A percentile compares a stretch with the other conserved stretches of the same genome.
phyloP scores from a whole-genome alignment of 2,329 filamentous ascomycete species.

The Ascomycota sp. region DNA sequence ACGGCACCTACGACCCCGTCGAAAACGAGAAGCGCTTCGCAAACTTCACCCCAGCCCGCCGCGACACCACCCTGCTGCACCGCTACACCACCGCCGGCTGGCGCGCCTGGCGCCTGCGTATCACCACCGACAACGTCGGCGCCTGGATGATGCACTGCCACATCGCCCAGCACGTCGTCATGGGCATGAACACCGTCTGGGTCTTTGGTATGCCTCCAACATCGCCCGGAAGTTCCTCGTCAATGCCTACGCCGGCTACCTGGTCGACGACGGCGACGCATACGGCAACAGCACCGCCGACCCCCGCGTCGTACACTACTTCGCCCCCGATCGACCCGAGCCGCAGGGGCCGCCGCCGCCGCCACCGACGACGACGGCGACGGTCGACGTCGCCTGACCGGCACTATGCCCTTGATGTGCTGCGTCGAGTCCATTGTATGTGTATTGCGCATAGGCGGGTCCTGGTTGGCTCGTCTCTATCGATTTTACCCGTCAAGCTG shows the following conservation, averaged over 20 bases:
- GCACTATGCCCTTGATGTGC: no score
- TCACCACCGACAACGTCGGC: constrained; percentile 17
- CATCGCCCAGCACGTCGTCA: constrained; percentile 34
- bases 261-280: not conserved
- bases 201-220: constrained; percentile 7
- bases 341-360: no score
- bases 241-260: constrained; percentile 17
- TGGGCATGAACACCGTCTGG: constrained; percentile 16
- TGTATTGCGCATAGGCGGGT: no score
- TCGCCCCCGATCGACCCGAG: no score
- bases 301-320: no score
- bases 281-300: no score
- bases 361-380: no score
- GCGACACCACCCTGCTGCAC: constrained; percentile 34
- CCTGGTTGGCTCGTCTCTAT: no score
- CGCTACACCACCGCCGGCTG: constrained; percentile 33
- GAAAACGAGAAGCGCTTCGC: constrained; percentile 20
- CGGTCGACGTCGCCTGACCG: no score
- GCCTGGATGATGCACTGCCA: constrained; percentile 45
- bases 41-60: constrained; percentile 14
- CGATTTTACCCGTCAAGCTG: no score
- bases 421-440: no score
- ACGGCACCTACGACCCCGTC: constrained; percentile 28
- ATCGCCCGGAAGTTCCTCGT: constrained; percentile 23
- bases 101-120: constrained; percentile 35